phyloP scores from a whole-genome alignment of 2,329 filamentous ascomycete species.

The Falciphora oryzae region DNA sequence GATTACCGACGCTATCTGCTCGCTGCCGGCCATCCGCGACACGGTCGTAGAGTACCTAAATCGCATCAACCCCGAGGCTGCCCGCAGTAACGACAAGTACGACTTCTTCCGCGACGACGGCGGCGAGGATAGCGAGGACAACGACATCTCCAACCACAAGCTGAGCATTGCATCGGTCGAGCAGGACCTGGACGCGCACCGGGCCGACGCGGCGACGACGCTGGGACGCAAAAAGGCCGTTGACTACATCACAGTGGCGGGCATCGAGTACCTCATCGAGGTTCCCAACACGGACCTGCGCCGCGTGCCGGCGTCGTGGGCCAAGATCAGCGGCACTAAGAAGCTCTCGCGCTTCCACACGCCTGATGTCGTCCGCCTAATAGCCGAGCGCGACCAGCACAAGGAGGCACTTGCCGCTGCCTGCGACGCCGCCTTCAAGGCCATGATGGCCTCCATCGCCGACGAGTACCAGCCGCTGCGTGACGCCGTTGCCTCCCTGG shows the following conservation, averaged over 20 bases:
- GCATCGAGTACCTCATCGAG: conserved; percentile 93
- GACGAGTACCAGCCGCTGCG: conserved; percentile 84
- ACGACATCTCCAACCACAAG: conserved; percentile 84
- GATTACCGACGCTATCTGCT: conserved; percentile 64
- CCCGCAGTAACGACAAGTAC: conserved; percentile 86
- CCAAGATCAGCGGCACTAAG: conserved; percentile 92
- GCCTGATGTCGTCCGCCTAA: conserved; percentile 75
- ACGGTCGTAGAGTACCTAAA: conserved; percentile 72
- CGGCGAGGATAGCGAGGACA: conserved; percentile 27
- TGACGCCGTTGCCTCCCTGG: conserved; percentile 80
- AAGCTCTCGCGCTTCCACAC: conserved; percentile 90
- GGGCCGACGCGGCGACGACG: conserved; percentile 61
- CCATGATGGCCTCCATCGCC: conserved; percentile 67
- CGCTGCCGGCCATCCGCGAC: conserved; percentile 69
- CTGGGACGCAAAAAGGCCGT: conserved; percentile 65
- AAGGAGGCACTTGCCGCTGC: conserved; percentile 89
- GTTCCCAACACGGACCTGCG: conserved; percentile 78
- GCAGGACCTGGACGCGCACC: conserved; percentile 77
- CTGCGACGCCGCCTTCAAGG: conserved; percentile 75
- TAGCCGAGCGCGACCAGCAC: conserved; percentile 87
- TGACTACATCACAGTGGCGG: conserved; percentile 75
- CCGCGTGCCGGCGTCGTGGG: conserved; percentile 88
- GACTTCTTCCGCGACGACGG: conserved; percentile 73
- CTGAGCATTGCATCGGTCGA: conserved; percentile 88
- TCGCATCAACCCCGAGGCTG: conserved; percentile 78